These are phyloP conservation scores for Colletotrichum siamense DNA, from an alignment of 2,329 filamentous ascomycete species.

Conservation along the genomic window DNA sequence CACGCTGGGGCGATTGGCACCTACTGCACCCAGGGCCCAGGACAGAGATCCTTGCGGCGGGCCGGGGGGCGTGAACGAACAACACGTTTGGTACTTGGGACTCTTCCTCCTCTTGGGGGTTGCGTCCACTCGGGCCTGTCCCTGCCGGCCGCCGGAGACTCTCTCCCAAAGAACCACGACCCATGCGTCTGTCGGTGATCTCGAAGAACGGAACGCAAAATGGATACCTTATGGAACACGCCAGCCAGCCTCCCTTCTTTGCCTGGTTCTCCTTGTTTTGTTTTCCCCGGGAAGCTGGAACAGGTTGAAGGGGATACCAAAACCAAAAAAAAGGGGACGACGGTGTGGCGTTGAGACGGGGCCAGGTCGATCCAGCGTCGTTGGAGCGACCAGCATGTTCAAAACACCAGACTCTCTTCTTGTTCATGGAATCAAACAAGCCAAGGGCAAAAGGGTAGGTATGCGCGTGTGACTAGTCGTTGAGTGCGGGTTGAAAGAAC, in stretches of 20 bases:
- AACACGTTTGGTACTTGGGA: constrained; percentile 7
- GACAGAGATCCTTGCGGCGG: constrained; percentile 1
- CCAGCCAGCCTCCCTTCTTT: constrained; percentile 5
- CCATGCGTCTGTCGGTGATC: constrained; percentile 22
- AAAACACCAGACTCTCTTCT: constrained; percentile 6
- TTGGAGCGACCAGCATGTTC: background rate
- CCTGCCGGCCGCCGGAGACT: constrained; percentile 12
- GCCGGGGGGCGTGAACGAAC: constrained; percentile 12
- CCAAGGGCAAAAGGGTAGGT: background rate
- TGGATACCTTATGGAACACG: constrained; percentile 14
- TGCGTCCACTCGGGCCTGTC: constrained; percentile 14
- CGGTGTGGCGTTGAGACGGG: background rate
- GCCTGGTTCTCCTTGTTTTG: background rate
- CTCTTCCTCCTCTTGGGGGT: background rate
- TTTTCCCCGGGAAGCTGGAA: background rate
- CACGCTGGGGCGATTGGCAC: constrained; percentile 15
- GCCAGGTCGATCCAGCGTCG: constrained; percentile 5
- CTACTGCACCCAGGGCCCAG: background rate
- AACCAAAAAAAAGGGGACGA: background rate
- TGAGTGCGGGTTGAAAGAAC: constrained; percentile 1
- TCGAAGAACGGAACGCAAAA: constrained; percentile 20
- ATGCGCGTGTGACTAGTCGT: background rate
- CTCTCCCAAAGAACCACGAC: constrained; percentile 4
- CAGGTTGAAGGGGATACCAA: background rate
- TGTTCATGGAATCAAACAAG: background rate